Percentiles rank a stretch among this genome's conserved stretches.
Conservation (phyloP, 768 basidiomycete species). For the Amanita thiersii region DNA sequence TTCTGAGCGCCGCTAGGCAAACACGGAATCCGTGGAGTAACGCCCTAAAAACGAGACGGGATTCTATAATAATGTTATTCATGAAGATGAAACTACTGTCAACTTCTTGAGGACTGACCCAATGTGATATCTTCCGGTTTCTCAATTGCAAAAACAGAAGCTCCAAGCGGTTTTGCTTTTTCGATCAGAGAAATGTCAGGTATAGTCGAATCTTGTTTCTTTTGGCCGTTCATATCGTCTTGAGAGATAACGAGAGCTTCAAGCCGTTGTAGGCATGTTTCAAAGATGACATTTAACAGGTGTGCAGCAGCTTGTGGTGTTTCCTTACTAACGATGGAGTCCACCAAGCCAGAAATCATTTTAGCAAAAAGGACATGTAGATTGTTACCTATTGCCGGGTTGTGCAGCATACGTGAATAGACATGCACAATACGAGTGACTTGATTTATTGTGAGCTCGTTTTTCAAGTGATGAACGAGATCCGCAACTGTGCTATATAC, state of each 20-base stretch:
- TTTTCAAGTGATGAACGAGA: slow-evolving; percentile 84
- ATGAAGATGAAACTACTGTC: background rate
- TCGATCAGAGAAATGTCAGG: slow-evolving; percentile 67
- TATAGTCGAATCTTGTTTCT: slow-evolving; percentile 32
- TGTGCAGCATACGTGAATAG: slow-evolving; percentile 86
- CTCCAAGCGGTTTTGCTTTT: slow-evolving; percentile 75
- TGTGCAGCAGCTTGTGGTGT: slow-evolving; percentile 58
- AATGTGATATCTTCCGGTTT: slow-evolving; percentile 84
- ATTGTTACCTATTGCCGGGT: slow-evolving; percentile 68
- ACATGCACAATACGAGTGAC: slow-evolving; percentile 72
- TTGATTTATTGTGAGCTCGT: slow-evolving; percentile 71
- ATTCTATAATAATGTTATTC: slow-evolving; percentile 45
- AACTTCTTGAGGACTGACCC: slow-evolving; percentile 2
- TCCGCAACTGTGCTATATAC: slow-evolving; percentile 89
- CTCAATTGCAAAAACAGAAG: slow-evolving; percentile 70
- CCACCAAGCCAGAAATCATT: slow-evolving; percentile 84
- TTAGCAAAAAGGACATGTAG: slow-evolving; percentile 90
- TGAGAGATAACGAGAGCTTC: slow-evolving; percentile 69
- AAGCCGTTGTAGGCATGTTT: slow-evolving; percentile 78
- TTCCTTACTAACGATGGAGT: slow-evolving; percentile 73
- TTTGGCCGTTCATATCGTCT: slow-evolving; percentile 44
- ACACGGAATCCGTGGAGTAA: slow-evolving; percentile 84
- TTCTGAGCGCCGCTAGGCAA: slow-evolving; percentile 67
- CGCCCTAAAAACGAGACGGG: slow-evolving; percentile 78
- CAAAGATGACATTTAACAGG: slow-evolving; percentile 69